These are phyloP conservation scores for Phytophthora capsici DNA, from an alignment of 352 stramenopile species.

Conservation along the genomic window DNA sequence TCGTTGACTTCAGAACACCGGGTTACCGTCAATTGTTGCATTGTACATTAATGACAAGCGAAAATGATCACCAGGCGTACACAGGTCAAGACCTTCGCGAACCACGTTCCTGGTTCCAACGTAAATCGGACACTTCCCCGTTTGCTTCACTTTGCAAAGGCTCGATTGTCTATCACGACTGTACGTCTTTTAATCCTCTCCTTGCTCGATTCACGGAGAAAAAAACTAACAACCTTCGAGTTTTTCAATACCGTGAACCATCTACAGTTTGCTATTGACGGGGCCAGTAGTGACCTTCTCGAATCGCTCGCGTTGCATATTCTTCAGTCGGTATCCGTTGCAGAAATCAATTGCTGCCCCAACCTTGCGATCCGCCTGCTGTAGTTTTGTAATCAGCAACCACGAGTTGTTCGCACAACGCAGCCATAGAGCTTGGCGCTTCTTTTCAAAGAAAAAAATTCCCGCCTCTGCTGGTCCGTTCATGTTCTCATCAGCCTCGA, in stretches of 20 bases:
- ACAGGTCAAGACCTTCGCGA: no score
- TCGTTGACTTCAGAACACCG: no score
- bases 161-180: no score
- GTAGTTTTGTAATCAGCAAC: constrained; percentile 75
- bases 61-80: no score
- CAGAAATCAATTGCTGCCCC: constrained; percentile 75
- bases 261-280: constrained; percentile 33
- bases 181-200: no score
- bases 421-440: constrained; percentile 71
- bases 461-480: constrained; percentile 28
- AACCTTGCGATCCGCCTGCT: constrained; percentile 71
- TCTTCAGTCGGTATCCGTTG: constrained; percentile 82
- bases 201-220: no score
- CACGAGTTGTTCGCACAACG: constrained; percentile 60
- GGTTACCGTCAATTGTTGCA: no score
- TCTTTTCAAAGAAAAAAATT: constrained; percentile 82
- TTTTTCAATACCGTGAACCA: not conserved
- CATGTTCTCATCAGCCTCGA: constrained; percentile 29
- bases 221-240: no score
- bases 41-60: no score
- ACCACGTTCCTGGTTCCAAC: no score
- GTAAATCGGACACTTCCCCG: no score
- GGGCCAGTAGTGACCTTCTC: constrained; percentile 19
- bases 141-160: no score
- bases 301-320: constrained; percentile 58